Evolutionary conservation across 2,329 filamentous ascomycete species (phyloP).

Genomic region (Elsinoe ampelina): DNA sequence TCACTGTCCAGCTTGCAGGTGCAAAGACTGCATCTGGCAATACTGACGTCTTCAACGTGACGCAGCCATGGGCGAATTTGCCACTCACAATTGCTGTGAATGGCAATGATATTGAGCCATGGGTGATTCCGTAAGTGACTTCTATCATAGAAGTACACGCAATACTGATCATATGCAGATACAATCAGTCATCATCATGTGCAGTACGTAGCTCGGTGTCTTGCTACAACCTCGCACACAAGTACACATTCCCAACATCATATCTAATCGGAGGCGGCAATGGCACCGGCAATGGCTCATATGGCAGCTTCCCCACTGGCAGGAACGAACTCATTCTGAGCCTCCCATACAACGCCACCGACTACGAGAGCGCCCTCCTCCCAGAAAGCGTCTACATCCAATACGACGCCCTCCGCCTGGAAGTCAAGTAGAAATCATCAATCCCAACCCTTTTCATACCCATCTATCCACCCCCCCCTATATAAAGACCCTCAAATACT

Average conservation of each 20-base stretch:
- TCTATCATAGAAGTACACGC: neutral
- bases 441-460: neutral
- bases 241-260: slow-evolving; percentile 47
- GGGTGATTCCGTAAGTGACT: slow-evolving; percentile 46
- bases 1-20: slow-evolving; percentile 55
- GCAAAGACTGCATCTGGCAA: slow-evolving; percentile 55
- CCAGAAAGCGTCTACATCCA: slow-evolving; percentile 51
- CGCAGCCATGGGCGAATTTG: slow-evolving; percentile 45
- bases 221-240: slow-evolving; percentile 53
- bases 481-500: slow-evolving; percentile 56
- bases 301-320: neutral
- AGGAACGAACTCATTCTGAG: slow-evolving; percentile 49
- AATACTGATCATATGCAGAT: slow-evolving; percentile 26
- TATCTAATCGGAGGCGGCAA: slow-evolving; percentile 38
- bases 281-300: neutral
- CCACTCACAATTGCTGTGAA: slow-evolving; percentile 44
- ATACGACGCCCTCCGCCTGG: slow-evolving; percentile 55
- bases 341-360: slow-evolving; percentile 50
- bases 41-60: slow-evolving; percentile 48
- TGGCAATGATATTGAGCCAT: slow-evolving; percentile 37
- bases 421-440: slow-evolving; percentile 35
- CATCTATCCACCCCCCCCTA: slow-evolving; percentile 22
- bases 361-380: slow-evolving; percentile 49
- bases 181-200: slow-evolving; percentile 50
- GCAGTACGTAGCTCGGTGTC: slow-evolving; percentile 51